phyloP scores from a whole-genome alignment of 495 filamentous ascomycete genomes.

The Friedmanniomyces endolithicus region DNA sequence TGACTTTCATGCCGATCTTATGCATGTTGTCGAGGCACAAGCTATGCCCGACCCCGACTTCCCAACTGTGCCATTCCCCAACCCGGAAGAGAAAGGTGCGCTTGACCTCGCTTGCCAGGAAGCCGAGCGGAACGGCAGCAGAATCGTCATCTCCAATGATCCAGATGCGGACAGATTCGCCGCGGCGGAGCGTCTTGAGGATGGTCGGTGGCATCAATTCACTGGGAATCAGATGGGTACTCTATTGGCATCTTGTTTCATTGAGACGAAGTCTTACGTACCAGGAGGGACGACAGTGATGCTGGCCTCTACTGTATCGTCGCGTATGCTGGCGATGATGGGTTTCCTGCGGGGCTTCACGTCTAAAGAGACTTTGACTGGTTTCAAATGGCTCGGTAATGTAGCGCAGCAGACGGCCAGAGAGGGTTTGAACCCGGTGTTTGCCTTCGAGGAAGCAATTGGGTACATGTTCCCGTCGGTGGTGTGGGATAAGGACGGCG shows the following conservation, averaged over 20 bases:
- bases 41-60: conserved; percentile 54
- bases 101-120: conserved; percentile 49
- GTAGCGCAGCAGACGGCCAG: conserved; percentile 23
- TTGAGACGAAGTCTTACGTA: conserved; percentile 34
- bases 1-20: conserved; percentile 26
- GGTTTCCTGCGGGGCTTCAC: conserved; percentile 43
- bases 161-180: conserved; percentile 65
- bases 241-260: conserved; percentile 46
- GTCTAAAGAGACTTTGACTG: conserved; percentile 55
- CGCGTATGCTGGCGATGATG: conserved; percentile 51
- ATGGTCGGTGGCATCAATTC: conserved; percentile 47
- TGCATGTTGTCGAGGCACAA: conserved; percentile 29
- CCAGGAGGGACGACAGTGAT: conserved; percentile 37
- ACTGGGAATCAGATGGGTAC: conserved; percentile 60
- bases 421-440: conserved; percentile 40
- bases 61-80: conserved; percentile 57
- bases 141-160: conserved; percentile 52
- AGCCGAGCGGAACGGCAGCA: conserved; percentile 38
- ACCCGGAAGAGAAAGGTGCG: conserved; percentile 59
- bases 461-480: conserved; percentile 62
- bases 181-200: conserved; percentile 45
- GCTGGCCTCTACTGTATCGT: conserved; percentile 53
- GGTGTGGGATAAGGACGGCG: conserved; percentile 59
- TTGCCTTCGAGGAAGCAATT: conserved; percentile 61
- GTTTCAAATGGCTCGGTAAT: conserved; percentile 61